A percentile compares a stretch with the other conserved stretches of the same genome.
Evolutionary conservation across 2,329 filamentous ascomycete species (phyloP).

Genomic region (Fusarium sp.): DNA sequence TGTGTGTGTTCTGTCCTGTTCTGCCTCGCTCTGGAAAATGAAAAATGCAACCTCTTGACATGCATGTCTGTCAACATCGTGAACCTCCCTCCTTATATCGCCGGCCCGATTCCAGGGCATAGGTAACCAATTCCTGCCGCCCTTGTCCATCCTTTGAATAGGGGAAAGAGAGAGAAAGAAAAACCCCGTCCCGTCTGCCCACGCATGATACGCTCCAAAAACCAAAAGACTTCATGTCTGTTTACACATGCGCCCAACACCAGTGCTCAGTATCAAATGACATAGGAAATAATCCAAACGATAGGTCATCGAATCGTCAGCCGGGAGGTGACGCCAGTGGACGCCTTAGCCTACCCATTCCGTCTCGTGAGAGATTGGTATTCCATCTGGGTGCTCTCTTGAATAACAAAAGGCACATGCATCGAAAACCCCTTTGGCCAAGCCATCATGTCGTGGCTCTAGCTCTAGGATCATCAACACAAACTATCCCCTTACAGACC

Average conservation of each 20-base stretch:
- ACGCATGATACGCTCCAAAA: constrained; percentile 29
- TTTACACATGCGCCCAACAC: constrained; percentile 47
- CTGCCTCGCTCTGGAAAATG: constrained; percentile 24
- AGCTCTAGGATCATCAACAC: background rate
- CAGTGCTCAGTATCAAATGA: constrained; percentile 46
- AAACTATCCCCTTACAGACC: constrained; percentile 67
- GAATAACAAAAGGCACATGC: background rate
- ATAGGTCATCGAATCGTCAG: constrained; percentile 42
- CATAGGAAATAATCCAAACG: constrained; percentile 40
- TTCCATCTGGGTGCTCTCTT: constrained; percentile 17
- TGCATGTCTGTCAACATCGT: constrained; percentile 17
- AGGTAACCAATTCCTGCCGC: constrained; percentile 18
- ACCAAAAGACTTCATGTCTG: constrained; percentile 27
- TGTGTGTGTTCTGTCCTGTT: constrained; percentile 26
- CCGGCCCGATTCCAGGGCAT: constrained; percentile 14
- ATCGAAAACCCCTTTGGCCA: background rate
- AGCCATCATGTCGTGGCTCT: constrained; percentile 5
- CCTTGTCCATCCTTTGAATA: constrained; percentile 15
- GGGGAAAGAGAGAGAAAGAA: constrained; percentile 1
- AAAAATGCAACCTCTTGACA: constrained; percentile 29
- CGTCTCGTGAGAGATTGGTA: constrained; percentile 16
- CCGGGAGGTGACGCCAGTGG: constrained; percentile 18
- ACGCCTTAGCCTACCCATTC: constrained; percentile 30
- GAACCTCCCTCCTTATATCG: constrained; percentile 27
- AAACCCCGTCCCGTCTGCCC: constrained; percentile 10